Evolutionary conservation across 805 yeast species (phyloP), one percentile per base, ranked within the genome.

Genomic region (Metschnikowia reukaufii): DNA sequence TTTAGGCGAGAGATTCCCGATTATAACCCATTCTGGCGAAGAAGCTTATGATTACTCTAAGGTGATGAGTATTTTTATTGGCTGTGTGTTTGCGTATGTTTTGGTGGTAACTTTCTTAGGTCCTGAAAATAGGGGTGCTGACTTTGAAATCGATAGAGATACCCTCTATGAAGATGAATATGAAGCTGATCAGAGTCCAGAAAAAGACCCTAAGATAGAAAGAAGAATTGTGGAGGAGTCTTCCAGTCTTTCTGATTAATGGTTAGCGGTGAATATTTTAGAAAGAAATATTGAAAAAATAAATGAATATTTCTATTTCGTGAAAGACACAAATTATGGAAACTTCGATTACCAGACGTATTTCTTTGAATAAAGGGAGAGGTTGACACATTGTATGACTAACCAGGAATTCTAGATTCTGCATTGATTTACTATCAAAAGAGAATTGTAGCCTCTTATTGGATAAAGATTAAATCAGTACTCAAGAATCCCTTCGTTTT

Each of bases 31-130:
- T 3, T 49, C 55, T 9, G 62, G 57, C 2, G 50, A 47, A 13
- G 55, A 42, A 10, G 57, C 57, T 3, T 79, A 73, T 58, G 74
- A 85, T 60, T 86, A 85, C 64, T 84, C 84, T 13, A 78, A 76
- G 56, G 87, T 82, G 38, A 83, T 84, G 88, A 76, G 83, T 29
- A 79, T 82, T 39, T 79, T 84, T 58, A 79, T 81, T 73, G 86
- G 83, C 19, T 79, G 83, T 47, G 88, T 82, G 40, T 79, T 81
- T 59, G 79, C 69, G 8, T 80, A 71, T 58, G 62, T 80, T 42
- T 52, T 81, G n/a, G 40, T 81, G 20, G 65, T 76, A 45, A 61
- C 74, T 9, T 58, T 81, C 42, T 50, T 78, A n/a, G 88, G 88
- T 3, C 86, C 86, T 5, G 87, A 82, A 62, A 68, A 55, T 45